phyloP scores from a whole-genome alignment of 805 yeast genomes.

The Yamadazyma scolyti region DNA sequence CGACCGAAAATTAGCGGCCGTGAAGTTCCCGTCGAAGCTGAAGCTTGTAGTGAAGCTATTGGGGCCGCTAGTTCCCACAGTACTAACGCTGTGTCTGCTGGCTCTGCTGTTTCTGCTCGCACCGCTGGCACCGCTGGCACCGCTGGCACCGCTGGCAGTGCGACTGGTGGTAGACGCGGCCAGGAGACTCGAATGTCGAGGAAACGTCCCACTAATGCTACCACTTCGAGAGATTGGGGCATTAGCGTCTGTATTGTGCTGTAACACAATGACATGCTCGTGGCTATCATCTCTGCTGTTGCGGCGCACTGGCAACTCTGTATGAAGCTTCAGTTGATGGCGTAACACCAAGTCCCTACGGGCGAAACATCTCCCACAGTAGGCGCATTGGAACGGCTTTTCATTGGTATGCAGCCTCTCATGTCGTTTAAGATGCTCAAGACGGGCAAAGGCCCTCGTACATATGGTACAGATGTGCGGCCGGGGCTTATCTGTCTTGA shows the following conservation, averaged over 20 bases:
- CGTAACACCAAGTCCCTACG: conserved; percentile 82
- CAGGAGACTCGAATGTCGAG: no score
- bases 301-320: conserved; percentile 43
- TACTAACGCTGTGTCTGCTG: no score
- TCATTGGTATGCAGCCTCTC: conserved; percentile 94
- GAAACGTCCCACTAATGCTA: no score
- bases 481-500: conserved; percentile 89
- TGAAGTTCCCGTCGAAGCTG: no score
- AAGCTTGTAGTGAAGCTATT: no score
- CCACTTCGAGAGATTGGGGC: no score
- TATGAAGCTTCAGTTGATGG: conserved; percentile 91
- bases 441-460: conserved; percentile 91
- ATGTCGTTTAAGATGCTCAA: conserved; percentile 92
- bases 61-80: no score
- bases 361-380: conserved; percentile 95
- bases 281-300: conserved; percentile 15
- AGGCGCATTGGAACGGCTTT: conserved; percentile 93
- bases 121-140: no score
- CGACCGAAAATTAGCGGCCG: no score
- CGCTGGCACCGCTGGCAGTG: no score
- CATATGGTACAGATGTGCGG: conserved; percentile 90
- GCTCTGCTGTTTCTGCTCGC: no score
- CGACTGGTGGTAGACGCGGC: not conserved
- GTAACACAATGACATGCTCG: conserved; percentile 50
- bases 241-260: conserved; percentile 49